Base-by-base conservation (phyloP, 139 green algal genomes). In the Ostreobium quekettii region DNA sequence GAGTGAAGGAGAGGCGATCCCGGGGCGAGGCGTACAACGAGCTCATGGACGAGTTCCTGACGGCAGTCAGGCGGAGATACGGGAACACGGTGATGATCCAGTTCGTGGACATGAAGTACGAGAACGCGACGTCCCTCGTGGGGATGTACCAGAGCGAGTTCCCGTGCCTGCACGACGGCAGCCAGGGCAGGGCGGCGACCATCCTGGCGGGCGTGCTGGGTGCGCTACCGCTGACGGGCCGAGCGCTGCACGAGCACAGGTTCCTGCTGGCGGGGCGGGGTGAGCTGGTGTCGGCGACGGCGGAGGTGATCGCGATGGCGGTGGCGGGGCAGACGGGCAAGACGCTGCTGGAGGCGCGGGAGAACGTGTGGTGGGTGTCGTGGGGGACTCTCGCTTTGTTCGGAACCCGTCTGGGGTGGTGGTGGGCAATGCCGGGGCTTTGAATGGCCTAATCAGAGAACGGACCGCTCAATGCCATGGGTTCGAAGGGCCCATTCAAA, bases 11-110 rank as follows among this genome's bases (percentile, higher is more conserved):
- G 3, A 26, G 78, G 42, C 76, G 88, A 6, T 75, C 90, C 24
- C 64, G 76, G 0, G 86, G 83, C 24, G 87, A 93, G 19, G 80
- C 77, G n/a, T 93, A 91, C 73, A 80, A 82, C 42, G 84, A 87
- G 22, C 81, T 96, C 1, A 64, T 93, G 49, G 87, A 95, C 46
- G 90, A 96, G 78, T 83, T 95, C 48, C 72, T 96, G 1, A 80
- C 71, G 0, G 86, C 85, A 0, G 84, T 90, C 4, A 74, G 72
- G 48, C 73, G 76, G 7, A 71, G 89, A 1, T 96, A 87, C 60
- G 90, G 90, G 53, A 86, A 86, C 74, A 86, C 81, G n/a, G 81
- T 86, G 24, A 60, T 96, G 48, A 75, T 96, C 11, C 83, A 93
- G 67, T 87, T 91, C 49, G 80, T 88, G 47, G 83, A 87, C 79